Conservation (phyloP, 495 filamentous ascomycete genomes). For the Aspergillus asperescens region DNA sequence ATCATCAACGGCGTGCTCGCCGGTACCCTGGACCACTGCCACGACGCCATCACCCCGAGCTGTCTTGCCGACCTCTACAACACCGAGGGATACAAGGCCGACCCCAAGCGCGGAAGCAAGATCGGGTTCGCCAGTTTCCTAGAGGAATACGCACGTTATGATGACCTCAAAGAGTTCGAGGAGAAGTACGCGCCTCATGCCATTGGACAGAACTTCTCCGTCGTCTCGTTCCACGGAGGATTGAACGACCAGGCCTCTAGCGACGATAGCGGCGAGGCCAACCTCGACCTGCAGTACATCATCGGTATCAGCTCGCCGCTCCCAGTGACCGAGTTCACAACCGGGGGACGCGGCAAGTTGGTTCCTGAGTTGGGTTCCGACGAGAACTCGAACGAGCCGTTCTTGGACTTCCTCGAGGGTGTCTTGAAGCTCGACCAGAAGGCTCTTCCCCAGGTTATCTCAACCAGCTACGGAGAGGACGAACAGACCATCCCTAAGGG, state of each 20-base stretch:
- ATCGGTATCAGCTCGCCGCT: conserved; percentile 53
- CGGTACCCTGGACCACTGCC: conserved; percentile 30
- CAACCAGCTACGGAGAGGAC: conserved; percentile 77
- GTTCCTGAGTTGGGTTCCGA: conserved; percentile 52
- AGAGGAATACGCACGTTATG: conserved; percentile 58
- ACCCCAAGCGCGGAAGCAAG: conserved; percentile 34
- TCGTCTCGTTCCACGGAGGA: conserved; percentile 55
- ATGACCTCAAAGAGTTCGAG: conserved; percentile 55
- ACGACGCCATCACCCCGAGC: conserved; percentile 49
- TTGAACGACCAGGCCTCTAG: conserved; percentile 47
- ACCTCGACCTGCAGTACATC: conserved; percentile 71
- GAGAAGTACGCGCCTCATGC: conserved; percentile 49
- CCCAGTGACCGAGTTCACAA: conserved; percentile 62
- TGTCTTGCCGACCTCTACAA: conserved; percentile 60
- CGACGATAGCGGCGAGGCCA: conserved; percentile 57
- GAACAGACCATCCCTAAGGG: conserved; percentile 67
- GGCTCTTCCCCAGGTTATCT: conserved; percentile 67
- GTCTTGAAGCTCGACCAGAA: conserved; percentile 44
- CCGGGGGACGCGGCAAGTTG: conserved; percentile 57
- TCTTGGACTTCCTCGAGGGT: conserved; percentile 63
- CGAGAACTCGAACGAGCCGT: conserved; percentile 68
- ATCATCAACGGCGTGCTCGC: conserved; percentile 16
- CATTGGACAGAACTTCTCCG: conserved; percentile 56
- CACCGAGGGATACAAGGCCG: conserved; percentile 47
- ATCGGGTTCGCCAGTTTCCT: conserved; percentile 65